phyloP scores from a whole-genome alignment of 2,329 filamentous ascomycete genomes.

The Fusarium albosuccineum region DNA sequence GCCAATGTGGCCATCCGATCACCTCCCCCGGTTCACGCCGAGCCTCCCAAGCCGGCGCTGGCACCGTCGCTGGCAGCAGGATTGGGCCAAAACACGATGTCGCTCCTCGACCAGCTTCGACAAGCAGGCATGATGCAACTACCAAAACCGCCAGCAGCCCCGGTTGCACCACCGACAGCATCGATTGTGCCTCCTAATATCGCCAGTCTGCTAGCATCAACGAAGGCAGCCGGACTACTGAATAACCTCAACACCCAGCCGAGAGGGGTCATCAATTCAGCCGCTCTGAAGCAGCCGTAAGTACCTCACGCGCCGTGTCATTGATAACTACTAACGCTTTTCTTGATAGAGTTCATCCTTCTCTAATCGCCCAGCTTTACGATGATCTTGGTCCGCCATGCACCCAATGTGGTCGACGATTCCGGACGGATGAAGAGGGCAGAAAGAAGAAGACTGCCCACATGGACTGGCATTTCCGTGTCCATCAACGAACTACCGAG shows the following conservation, averaged over 20 bases:
- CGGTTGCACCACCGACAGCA: conserved; percentile 46
- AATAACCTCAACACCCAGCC: conserved; percentile 54
- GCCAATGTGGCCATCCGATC: conserved; percentile 60
- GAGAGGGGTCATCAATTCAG: conserved; percentile 72
- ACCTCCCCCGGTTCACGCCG: conserved; percentile 60
- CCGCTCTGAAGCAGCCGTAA: conserved; percentile 79
- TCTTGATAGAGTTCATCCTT: conserved; percentile 73
- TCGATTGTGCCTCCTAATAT: conserved; percentile 53
- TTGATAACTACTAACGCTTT: conserved; percentile 24
- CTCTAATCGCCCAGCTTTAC: conserved; percentile 81
- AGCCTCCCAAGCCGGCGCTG: conserved; percentile 50
- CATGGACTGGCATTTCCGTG: conserved; percentile 98
- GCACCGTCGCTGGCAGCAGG: conserved; percentile 49
- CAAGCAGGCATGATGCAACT: conserved; percentile 74
- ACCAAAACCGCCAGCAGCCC: conserved; percentile 52
- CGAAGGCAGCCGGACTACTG: conserved; percentile 42
- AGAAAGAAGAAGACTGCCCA: conserved; percentile 89
- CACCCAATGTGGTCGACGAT: conserved; percentile 90
- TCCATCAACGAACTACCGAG: conserved; percentile 89
- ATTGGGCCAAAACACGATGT: conserved; percentile 63
- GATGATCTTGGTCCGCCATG: conserved; percentile 88
- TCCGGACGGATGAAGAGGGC: conserved; percentile 81
- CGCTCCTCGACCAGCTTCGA: conserved; percentile 75
- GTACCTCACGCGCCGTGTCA: conserved; percentile 44
- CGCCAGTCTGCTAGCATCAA: conserved; percentile 53